Base-by-base conservation (phyloP, 2,329 filamentous ascomycete genomes). In the Epichloe brachyelytri region DNA sequence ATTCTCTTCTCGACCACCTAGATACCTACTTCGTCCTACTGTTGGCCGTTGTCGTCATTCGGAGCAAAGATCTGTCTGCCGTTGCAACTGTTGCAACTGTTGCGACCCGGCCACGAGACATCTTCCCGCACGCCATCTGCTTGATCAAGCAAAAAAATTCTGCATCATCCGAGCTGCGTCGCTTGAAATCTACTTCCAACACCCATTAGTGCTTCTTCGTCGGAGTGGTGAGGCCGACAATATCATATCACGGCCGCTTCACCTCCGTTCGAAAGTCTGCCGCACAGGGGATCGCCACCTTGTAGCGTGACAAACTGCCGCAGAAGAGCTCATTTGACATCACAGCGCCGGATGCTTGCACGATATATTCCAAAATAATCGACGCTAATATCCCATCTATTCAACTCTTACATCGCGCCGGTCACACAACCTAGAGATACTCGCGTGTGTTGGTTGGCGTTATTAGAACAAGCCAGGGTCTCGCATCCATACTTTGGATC, bases 41-140 rank as follows among this genome's bases (percentile, higher is more conserved):
- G 12, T 39, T 40, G 46, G 34, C 46, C 15, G 12, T 36, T 39
- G 50, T 46, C 50, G 41, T 52, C 50, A 49, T 49, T 46, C 34
- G 36, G 22, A 36, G 12, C 40, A 20, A 20, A 26, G 5, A 17
- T 48, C 37, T 15, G 37, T n/a, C 26, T 30, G 26, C 26, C 26
- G 26, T 4, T 30, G 8, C 37, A 8, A 8, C 15, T 38, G 20
- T 5, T 22, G 20, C 36, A 7, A 6, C 15, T 38, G 34, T 37
- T 11, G n/a, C 26, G 34, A 34, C 12, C n/a, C 45, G 17, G n/a
- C 3, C 46, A 19, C 40, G 40, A 51, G 41, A 20, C 50, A 20
- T 45, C 36, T 19, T 3, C 3, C 2, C 46, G 45, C 20, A 19
- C 36, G 46, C 36, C 12, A 48, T n/a, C 36, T 48, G 20, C 36